These are phyloP conservation scores for Biancaea sappan DNA, from an alignment of 306 rosid genomes.

Conservation along the genomic window DNA sequence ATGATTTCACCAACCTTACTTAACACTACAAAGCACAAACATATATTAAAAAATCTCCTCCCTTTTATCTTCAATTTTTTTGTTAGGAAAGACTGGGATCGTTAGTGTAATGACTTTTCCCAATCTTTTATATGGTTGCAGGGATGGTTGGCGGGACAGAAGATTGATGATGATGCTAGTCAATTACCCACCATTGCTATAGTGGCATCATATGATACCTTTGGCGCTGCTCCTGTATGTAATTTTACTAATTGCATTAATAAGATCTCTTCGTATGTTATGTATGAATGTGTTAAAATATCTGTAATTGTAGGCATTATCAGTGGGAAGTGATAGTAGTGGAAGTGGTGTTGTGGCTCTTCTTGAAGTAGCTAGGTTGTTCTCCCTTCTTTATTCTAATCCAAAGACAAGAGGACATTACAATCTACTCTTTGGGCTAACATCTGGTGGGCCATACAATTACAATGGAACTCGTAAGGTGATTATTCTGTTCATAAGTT, in stretches of 20 bases:
- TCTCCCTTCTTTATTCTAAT: conserved; percentile 89
- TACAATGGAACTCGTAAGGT: conserved; percentile 98
- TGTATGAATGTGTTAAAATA: conserved; percentile 35
- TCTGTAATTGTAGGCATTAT: conserved; percentile 68
- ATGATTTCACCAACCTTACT: not conserved
- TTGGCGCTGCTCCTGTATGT: conserved; percentile 98
- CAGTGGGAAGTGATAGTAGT: conserved; percentile 97
- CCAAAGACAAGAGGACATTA: conserved; percentile 97
- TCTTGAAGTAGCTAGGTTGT: conserved; percentile 95
- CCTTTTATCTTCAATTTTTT: not conserved
- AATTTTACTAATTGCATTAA: conserved; percentile 25
- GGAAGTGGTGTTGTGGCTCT: conserved; percentile 98
- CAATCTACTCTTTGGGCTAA: conserved; percentile 91
- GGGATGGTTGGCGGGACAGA: conserved; percentile 99
- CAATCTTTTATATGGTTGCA: conserved; percentile 46
- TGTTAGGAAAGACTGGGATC: not conserved
- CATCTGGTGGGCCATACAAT: conserved; percentile 97
- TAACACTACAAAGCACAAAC: not conserved
- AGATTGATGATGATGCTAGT: conserved; percentile 81
- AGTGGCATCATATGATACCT: conserved; percentile 98
- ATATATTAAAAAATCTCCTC: not conserved
- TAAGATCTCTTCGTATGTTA: conserved; percentile 25
- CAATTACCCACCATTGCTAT: conserved; percentile 96
- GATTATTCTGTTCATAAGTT: conserved; percentile 34
- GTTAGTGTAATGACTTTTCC: not conserved